Evolutionary conservation across 192 early-diverging fungal species (phyloP).

Genomic region (Chytriomyces sp.): DNA sequence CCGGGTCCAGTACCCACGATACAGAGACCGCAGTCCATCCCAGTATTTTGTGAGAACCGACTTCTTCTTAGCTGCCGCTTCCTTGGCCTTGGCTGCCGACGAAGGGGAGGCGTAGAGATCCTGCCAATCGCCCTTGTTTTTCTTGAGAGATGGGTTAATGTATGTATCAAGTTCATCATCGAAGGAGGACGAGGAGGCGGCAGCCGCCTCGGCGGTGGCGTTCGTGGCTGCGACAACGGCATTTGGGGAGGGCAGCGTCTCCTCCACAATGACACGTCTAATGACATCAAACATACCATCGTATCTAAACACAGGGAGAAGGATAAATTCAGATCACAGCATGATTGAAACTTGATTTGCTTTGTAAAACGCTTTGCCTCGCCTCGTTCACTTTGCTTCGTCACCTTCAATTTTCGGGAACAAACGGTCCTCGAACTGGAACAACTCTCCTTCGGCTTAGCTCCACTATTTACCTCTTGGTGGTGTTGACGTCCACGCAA

Average conservation of each 20-base stretch:
- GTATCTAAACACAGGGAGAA: too few species aligned
- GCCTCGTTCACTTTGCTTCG: too few species aligned
- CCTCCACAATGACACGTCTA: conserved; percentile 41
- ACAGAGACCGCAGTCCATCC: conserved; percentile 43
- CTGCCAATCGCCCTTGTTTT: conserved; percentile 35
- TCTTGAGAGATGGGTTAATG: conserved; percentile 11
- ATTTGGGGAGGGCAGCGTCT: too few species aligned
- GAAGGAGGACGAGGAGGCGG: background rate
- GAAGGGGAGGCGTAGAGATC: conserved; percentile 15
- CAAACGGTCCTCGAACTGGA: too few species aligned
- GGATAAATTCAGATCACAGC: too few species aligned
- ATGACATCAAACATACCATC: conserved; percentile 45
- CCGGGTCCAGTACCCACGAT: conserved; percentile 57
- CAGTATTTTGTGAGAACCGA: conserved; percentile 27
- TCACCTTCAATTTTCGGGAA: too few species aligned
- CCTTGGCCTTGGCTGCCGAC: conserved; percentile 11
- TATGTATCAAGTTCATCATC: conserved; percentile 5
- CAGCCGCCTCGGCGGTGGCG: background rate
- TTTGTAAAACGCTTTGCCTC: too few species aligned
- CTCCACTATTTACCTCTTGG: too few species aligned
- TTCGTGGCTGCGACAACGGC: conserved; percentile 16
- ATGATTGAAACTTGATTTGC: too few species aligned
- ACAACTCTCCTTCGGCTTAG: too few species aligned
- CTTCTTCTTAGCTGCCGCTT: background rate
- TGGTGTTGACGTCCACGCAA: conserved; percentile 35